Evolutionary conservation across 192 early-diverging fungal species (phyloP).

Genomic region (Backusella australiensis): DNA sequence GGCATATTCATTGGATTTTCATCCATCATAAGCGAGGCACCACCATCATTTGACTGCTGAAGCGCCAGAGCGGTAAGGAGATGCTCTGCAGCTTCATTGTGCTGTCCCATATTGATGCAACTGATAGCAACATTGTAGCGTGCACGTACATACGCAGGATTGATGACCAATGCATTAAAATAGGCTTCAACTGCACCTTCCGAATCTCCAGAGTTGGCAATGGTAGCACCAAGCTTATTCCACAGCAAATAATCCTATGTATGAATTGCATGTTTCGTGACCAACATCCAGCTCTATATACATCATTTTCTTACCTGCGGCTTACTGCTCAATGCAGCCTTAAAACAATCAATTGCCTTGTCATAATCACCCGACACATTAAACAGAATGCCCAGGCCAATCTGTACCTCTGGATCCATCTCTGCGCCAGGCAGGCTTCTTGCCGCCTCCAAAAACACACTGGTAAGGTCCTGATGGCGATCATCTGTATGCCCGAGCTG

Average conservation of each 20-base stretch:
- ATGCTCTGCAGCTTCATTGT: constrained; percentile 92
- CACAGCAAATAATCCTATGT: constrained; percentile 85
- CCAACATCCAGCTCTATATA: neutral
- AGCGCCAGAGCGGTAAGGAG: constrained; percentile 82
- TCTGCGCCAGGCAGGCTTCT: constrained; percentile 54
- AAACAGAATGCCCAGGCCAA: constrained; percentile 94
- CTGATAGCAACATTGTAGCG: constrained; percentile 95
- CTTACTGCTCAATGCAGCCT: constrained; percentile 78
- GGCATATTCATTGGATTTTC: constrained; percentile 15
- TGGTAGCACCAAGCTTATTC: constrained; percentile 96
- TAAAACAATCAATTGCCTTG: constrained; percentile 98
- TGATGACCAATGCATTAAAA: constrained; percentile 88
- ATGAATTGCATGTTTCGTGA: neutral
- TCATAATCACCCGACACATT: constrained; percentile 87
- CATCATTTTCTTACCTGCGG: constrained; percentile 46
- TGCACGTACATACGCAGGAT: constrained; percentile 95
- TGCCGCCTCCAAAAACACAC: constrained; percentile 77
- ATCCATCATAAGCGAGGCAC: neutral
- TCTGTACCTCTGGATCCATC: constrained; percentile 92
- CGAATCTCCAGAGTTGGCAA: constrained; percentile 81
- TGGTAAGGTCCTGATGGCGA: constrained; percentile 70
- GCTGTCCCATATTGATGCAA: constrained; percentile 91
- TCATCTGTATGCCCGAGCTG: constrained; percentile 23
- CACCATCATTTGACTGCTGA: constrained; percentile 48
- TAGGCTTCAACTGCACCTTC: constrained; percentile 91